Evolutionary conservation across 768 basidiomycete species (phyloP).

Genomic region (Tulasnella sp.): DNA sequence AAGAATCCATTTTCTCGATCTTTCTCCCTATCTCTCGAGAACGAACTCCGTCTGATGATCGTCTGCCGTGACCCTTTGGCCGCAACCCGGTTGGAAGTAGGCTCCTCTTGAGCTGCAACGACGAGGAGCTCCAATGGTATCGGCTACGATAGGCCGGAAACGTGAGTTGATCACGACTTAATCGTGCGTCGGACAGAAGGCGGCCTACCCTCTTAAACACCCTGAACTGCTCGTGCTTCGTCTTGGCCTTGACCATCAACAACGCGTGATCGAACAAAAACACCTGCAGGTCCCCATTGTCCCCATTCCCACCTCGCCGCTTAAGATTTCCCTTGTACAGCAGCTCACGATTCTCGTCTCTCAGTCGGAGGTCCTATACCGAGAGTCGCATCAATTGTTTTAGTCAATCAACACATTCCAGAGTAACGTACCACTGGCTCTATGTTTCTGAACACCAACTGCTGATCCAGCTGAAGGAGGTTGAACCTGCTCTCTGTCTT

Average conservation of each 20-base stretch:
- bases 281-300: conserved; percentile 82
- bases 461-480: conserved; percentile 83
- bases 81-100: conserved; percentile 30
- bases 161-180: background rate
- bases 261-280: conserved; percentile 97
- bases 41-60: conserved; percentile 31
- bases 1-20: background rate
- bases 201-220: conserved; percentile 83
- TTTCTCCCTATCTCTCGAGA: background rate
- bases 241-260: conserved; percentile 89
- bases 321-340: conserved; percentile 85
- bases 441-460: conserved; percentile 78
- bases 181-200: background rate
- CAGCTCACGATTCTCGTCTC: conserved; percentile 81
- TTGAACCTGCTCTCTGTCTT: conserved; percentile 96
- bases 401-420: background rate
- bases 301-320: conserved; percentile 63
- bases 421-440: conserved; percentile 66
- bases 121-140: conserved; percentile 90
- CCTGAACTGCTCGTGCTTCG: conserved; percentile 82
- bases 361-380: conserved; percentile 65
- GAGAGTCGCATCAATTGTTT: background rate
- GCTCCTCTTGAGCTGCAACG: conserved; percentile 67
- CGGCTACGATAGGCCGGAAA: conserved; percentile 43
- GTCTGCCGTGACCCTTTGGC: conserved; percentile 23